Percentiles rank a stretch among this genome's conserved stretches.
phyloP scores from a whole-genome alignment of 805 yeast species.

The Wickerhamomyces bisporus region DNA sequence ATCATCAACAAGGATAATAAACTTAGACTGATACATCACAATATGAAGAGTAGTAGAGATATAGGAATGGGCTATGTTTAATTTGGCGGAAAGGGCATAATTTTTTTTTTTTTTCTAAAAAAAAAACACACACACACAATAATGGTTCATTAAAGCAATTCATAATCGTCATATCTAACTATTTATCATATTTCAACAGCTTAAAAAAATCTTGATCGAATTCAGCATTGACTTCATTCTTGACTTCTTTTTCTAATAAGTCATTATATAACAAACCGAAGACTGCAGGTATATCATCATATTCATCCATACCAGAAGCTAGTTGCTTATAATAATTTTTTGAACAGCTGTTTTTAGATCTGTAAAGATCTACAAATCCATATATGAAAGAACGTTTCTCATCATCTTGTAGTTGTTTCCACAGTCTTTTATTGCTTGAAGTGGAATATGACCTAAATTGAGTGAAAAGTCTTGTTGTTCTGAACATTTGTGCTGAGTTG shows the following conservation, averaged over 20 bases:
- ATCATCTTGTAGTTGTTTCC: constrained; percentile 25
- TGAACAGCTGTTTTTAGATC: constrained; percentile 28
- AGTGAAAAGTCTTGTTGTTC: background rate
- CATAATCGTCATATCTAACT: too few relatives aligned
- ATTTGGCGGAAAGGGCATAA: too few relatives aligned
- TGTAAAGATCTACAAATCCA: constrained; percentile 25
- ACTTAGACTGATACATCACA: too few relatives aligned
- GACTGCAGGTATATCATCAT: constrained; percentile 32
- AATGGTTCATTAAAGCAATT: too few relatives aligned
- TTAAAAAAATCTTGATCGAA: constrained; percentile 22
- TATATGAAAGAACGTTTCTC: constrained; percentile 26
- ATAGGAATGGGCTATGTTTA: too few relatives aligned
- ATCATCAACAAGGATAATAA: too few relatives aligned
- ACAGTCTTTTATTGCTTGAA: constrained; percentile 6
- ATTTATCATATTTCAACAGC: constrained; percentile 1
- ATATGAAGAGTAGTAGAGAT: too few relatives aligned
- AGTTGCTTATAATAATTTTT: constrained; percentile 32
- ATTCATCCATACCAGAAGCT: constrained; percentile 32
- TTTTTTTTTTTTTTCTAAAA: too few relatives aligned
- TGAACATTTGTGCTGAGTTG: constrained; percentile 1
- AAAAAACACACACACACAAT: too few relatives aligned
- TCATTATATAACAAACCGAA: constrained; percentile 35
- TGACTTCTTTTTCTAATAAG: constrained; percentile 18
- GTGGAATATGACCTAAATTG: background rate
- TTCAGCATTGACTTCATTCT: constrained; percentile 18